A percentile compares a stretch with the other conserved stretches of the same genome.
Evolutionary conservation across 1,284 basidiomycete species (phyloP).

Genomic region (Phylloporus sp.): DNA sequence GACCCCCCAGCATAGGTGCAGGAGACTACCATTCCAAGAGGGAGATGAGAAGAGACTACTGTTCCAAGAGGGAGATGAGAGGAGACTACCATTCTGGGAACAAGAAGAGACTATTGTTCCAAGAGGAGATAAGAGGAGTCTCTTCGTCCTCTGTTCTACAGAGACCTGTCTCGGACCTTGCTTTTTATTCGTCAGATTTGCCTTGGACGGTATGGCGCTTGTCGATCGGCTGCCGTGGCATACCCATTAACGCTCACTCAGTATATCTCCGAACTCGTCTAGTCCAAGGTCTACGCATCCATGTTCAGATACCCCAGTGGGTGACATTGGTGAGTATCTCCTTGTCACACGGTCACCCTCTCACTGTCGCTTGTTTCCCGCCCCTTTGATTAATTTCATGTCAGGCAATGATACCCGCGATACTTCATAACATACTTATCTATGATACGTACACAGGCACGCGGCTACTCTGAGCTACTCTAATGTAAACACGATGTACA

Average conservation of each 20-base stretch:
- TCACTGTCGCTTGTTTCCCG: neutral
- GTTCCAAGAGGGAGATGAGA: too few species aligned
- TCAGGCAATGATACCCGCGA: neutral
- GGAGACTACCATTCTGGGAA: too few species aligned
- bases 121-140: too few species aligned
- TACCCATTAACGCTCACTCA: conserved; percentile 13
- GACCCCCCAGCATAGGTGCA: too few species aligned
- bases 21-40: too few species aligned
- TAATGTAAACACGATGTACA: too few species aligned
- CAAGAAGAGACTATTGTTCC: too few species aligned
- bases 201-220: conserved; percentile 27
- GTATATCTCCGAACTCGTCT: conserved; percentile 27
- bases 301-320: conserved; percentile 34
- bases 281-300: conserved; percentile 33
- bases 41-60: too few species aligned
- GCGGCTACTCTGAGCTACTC: too few species aligned
- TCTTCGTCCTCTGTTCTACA: too few species aligned
- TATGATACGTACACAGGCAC: neutral
- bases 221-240: conserved; percentile 4
- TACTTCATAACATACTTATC: neutral
- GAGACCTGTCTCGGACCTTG: neutral
- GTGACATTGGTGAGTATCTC: conserved; percentile 40
- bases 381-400: too few species aligned
- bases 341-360: too few species aligned
- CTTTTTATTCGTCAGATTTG: neutral